Evolutionary conservation across 306 rosid genomes (phyloP), one percentile per base, ranked within the genome.

Genomic region (Vicia villosa): DNA sequence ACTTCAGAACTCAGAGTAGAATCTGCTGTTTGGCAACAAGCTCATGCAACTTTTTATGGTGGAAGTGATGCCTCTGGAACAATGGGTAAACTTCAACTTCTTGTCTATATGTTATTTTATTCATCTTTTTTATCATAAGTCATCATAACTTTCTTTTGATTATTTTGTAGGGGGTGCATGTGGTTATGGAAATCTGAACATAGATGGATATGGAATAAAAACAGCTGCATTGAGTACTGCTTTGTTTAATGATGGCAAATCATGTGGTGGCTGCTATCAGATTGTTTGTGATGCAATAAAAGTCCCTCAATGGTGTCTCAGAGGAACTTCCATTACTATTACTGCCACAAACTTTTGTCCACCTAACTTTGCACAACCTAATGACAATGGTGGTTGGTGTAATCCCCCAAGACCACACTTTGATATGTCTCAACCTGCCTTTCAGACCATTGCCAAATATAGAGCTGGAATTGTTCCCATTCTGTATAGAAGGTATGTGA

Each of bases 341-440:
- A 90, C 96, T 50, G 86, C 96, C 9, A 89, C 96, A 21, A 89
- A 89, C 58, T 83, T 81, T 62, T 87, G 96, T 67, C 96, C 96
- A 2, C 91, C 94, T 47, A 88, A 77, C 82, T 79, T 37, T 3
- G 80, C 81, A 37, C 86, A 57, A 3, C 76, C 91, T 5, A 86
- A 28, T 72, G 82, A 86, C 67, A 74, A 83, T 72, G 91, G 91
- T 5, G 88, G 91, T 22, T 86, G 91, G 88, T 86, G 91, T 70
- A 86, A 86, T 55, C 91, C 88, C 73, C 91, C 91, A 0, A 79
- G 76, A 22, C 86, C 91, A 34, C 91, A 83, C 61, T 83, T 86
- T 47, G 91, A 86, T 76, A 81, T 86, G 91, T 79, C 91, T 51
- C 88, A 86, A 70, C 91, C 91, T 10, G 91, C 88, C 0, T 83